Evolutionary conservation across 31 red algal species (phyloP), one percentile per base, ranked within the genome.

Genomic region (Bonnemaisonia californica): DNA sequence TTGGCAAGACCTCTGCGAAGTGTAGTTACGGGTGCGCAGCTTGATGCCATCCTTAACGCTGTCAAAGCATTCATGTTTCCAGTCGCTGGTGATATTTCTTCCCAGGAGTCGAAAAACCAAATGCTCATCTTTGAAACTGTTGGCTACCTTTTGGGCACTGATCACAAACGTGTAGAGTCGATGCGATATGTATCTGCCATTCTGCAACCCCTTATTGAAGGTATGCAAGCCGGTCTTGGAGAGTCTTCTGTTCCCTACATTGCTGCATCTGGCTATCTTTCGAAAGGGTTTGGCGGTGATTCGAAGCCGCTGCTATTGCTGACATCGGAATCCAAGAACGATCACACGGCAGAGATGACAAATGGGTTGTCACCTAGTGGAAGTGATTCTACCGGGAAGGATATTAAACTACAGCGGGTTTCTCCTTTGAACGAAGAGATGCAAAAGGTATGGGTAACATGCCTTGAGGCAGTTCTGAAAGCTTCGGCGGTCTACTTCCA

Each of bases 241-340:
- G 31, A 29, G 1, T 66, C 58, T 29, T 40, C 55, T 30, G 77
- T 80, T 5, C 51, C 76, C 23, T 92, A 60, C 69, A 92, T 92
- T 61, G 41, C 40, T 45, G 89, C 89, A 24, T 72, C 78, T 4
- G 91, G 82, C 33, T 62, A 45, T 81, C 71, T 93, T 22, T 93
- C 91, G n/a, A 93, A 93, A 66, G 91, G 91, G 41, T 93, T 93
- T 83, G 91, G 79, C 54, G 91, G 89, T 3, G 76, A 92, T 68
- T 81, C 75, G 16, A 81, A 82, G 51, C 81, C 74, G 26, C 47
- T 85, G 61, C 62, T 79, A 23, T 62, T 80, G 13, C 57, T 83
- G 69, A 56, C 32, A 64, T 24, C 57, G 21, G 77, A 83, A 0
- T 18, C 69, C 4, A 56, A 77, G 0, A 36, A 55, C 32, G 45